Conservation (phyloP, 2,329 filamentous ascomycete species). For the Claviceps lovelessii region DNA sequence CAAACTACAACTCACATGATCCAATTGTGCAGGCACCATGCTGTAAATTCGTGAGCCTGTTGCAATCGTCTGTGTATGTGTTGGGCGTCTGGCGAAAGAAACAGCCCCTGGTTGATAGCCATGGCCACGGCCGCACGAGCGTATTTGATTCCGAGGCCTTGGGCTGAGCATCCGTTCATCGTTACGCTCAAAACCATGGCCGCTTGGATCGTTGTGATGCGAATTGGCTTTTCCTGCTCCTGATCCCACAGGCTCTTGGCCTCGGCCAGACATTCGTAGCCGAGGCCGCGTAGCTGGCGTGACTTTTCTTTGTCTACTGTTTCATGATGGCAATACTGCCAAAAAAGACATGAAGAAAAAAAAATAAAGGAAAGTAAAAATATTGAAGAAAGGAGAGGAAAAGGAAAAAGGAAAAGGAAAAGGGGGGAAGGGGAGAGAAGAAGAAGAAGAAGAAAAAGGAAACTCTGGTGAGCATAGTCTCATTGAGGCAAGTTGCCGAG, state of each 20-base stretch:
- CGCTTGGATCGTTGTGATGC: slow-evolving; percentile 18
- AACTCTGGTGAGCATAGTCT: not conserved
- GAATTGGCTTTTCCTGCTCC: slow-evolving; percentile 8
- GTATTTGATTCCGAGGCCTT: not conserved
- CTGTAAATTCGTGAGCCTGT: not conserved
- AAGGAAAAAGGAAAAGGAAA: not conserved
- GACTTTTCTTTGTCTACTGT: slow-evolving; percentile 10
- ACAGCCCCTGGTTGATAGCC: not conserved
- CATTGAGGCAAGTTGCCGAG: not conserved
- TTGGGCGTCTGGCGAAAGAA: not conserved
- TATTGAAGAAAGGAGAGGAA: not conserved
- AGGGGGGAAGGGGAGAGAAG: not conserved
- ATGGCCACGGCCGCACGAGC: not conserved
- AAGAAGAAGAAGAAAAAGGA: not conserved
- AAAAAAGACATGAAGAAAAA: no score
- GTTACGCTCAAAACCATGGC: slow-evolving; percentile 11
- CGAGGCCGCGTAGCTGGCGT: slow-evolving; percentile 14
- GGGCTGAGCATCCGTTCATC: not conserved
- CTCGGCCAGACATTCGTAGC: slow-evolving; percentile 19
- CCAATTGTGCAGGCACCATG: slow-evolving; percentile 1
- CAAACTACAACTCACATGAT: not conserved
- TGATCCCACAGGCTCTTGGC: slow-evolving; percentile 18
- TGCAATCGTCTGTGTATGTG: not conserved
- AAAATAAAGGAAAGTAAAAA: not conserved
- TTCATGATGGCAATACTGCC: not conserved